Conservation (phyloP, 352 stramenopile species). For the Pythium phragmiticola region DNA sequence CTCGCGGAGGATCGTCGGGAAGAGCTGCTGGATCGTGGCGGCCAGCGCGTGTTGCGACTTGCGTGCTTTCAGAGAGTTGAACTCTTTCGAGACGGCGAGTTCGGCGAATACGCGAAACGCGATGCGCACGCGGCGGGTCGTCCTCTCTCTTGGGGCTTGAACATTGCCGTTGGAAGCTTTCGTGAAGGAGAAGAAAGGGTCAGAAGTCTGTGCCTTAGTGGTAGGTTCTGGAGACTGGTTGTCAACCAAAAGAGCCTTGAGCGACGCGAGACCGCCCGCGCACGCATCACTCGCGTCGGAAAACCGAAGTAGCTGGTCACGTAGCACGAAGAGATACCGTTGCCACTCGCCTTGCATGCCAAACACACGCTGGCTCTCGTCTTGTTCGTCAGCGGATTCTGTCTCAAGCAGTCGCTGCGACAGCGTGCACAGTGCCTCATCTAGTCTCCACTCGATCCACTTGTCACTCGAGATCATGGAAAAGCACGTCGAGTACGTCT, state of each 20-base stretch:
- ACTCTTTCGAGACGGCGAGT: constrained; percentile 52
- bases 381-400: background rate
- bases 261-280: constrained; percentile 27
- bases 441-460: constrained; percentile 47
- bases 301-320: constrained; percentile 49
- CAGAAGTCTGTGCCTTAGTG: background rate
- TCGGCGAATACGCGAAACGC: constrained; percentile 55
- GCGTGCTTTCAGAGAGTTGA: constrained; percentile 33
- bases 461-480: constrained; percentile 41
- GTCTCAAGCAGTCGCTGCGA: background rate
- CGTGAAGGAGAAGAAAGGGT: constrained; percentile 19
- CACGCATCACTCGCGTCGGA: constrained; percentile 27
- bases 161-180: constrained; percentile 1
- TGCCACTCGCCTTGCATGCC: constrained; percentile 46
- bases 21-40: constrained; percentile 34
- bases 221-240: background rate
- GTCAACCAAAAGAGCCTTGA: constrained; percentile 35
- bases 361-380: constrained; percentile 23
- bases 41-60: constrained; percentile 39
- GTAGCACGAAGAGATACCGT: constrained; percentile 55
- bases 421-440: constrained; percentile 36
- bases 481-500: constrained; percentile 56
- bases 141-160: background rate
- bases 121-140: constrained; percentile 29
- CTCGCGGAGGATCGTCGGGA: constrained; percentile 39